A percentile compares a stretch with the other conserved stretches of the same genome.
Evolutionary conservation across 495 filamentous ascomycete genomes (phyloP).

Genomic region (Neurospora tetraspora): DNA sequence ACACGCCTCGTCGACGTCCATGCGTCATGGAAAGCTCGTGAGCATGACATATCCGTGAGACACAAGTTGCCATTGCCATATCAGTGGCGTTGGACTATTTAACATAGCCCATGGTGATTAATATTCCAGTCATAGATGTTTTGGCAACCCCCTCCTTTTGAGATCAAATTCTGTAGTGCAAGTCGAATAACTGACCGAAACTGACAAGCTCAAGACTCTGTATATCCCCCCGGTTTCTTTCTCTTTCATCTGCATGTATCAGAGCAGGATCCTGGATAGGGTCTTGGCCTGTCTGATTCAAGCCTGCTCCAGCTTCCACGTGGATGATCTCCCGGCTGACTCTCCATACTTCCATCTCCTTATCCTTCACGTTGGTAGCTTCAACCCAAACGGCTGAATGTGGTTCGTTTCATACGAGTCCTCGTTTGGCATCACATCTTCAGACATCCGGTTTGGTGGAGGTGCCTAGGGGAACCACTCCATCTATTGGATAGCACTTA

Average conservation of each 20-base stretch:
- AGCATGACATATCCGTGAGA: neutral
- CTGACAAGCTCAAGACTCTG: neutral
- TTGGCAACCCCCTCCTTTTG: neutral
- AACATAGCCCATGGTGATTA: neutral
- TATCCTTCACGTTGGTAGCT: neutral
- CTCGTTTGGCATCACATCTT: neutral
- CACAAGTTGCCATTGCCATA: neutral
- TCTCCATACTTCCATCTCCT: neutral
- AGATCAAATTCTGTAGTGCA: neutral
- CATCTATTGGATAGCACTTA: constrained; percentile 30
- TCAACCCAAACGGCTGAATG: neutral
- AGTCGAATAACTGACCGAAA: neutral
- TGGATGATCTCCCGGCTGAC: neutral
- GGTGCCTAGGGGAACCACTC: constrained; percentile 12
- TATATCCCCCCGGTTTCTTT: neutral
- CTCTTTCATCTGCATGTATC: neutral
- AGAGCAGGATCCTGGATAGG: neutral
- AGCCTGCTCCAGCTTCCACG: neutral
- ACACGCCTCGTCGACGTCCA: neutral
- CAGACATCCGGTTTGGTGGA: neutral
- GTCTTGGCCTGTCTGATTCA: neutral
- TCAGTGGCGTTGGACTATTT: neutral
- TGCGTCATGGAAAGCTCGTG: neutral
- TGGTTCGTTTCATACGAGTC: neutral
- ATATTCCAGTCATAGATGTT: neutral